phyloP scores from a whole-genome alignment of 176 grass and related monocot species.

The Saccharum spontaneum region DNA sequence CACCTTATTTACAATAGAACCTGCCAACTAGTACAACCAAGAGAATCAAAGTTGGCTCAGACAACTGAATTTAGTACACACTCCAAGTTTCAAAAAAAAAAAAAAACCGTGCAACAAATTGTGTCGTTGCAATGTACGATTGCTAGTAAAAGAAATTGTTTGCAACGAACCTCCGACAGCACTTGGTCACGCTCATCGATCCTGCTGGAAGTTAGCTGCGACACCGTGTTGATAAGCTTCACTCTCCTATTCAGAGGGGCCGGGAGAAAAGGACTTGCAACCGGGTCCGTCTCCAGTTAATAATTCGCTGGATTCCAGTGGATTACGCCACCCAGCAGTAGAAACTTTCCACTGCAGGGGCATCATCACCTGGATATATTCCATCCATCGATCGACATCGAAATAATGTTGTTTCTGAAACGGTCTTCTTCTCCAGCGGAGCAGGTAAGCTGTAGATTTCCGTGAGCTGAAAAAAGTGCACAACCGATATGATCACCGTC shows the following conservation, averaged over 20 bases:
- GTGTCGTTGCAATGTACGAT: no score
- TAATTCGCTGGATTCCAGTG: not conserved
- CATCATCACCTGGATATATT: not conserved
- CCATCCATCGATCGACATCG: not conserved
- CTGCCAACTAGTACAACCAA: constrained; percentile 51
- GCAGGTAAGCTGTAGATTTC: constrained; percentile 1
- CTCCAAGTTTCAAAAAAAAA: not conserved
- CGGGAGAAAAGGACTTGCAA: not conserved
- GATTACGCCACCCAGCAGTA: not conserved
- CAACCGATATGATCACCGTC: not conserved
- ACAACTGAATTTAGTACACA: not conserved
- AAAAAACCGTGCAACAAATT: no score
- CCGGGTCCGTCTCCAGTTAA: not conserved
- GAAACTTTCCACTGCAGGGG: constrained; percentile 19
- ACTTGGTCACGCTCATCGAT: no score
- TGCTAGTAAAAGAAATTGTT: no score
- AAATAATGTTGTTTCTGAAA: not conserved
- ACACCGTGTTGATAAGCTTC: no score
- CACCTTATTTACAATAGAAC: constrained; percentile 64
- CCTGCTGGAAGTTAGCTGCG: no score
- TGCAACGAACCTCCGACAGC: no score
- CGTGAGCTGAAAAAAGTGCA: constrained; percentile 14
- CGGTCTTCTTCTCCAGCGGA: not conserved
- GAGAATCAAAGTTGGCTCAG: not conserved
- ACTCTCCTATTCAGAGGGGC: not conserved